Base-by-base conservation (phyloP, 1,284 basidiomycete genomes). In the Moesziomyces parantarcticus region DNA sequence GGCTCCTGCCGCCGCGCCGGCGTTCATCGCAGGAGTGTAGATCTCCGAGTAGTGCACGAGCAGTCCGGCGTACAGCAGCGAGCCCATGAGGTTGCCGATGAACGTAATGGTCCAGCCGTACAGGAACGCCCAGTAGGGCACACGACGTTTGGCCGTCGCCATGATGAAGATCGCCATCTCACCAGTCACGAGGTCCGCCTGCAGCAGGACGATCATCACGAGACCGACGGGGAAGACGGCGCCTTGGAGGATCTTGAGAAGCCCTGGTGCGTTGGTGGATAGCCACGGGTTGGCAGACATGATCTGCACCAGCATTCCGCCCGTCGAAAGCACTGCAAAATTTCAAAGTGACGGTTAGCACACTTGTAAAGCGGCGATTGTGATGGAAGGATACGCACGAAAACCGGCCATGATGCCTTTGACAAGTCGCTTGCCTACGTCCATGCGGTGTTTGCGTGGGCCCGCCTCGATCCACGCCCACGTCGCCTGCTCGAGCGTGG, bases 51-150 rank as follows among this genome's bases (percentile, higher is more conserved):
- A 76, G 58, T 78, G 74, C 25, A 78, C 74, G 45, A 92, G 86
- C 50, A 92, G 85, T 14, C 88, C 89, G 3, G 86, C 90, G 75
- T 91, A 91, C 84, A 91, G 89, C 13, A 92, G 85, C 63, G 90
- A 89, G 36, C 91, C 91, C 20, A 85, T 85, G 18, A 92, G 86
- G 76, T 92, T 92, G 23, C 91, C 91, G 63, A 90, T 89, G 20
- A 88, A 87, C 10, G 90, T 90, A 91, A 84, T 79, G 22, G 80
- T 25, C 84, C 84, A 85, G 50, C 83, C 77, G 41, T 74, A 63
- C n/a, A 77, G 50, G 58, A 72, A 79, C 3, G 67, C 77, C 76
- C 77, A 79, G 43, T 47, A 48, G 14, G 77, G 77, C 0, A 79
- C 77, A 9, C 66, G 65, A 32, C 76, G 62, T 45, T 79, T 79